A percentile compares a stretch with the other conserved stretches of the same genome.
Conservation (phyloP, 352 stramenopile species). For the Pilasporangium apinafurcum region DNA sequence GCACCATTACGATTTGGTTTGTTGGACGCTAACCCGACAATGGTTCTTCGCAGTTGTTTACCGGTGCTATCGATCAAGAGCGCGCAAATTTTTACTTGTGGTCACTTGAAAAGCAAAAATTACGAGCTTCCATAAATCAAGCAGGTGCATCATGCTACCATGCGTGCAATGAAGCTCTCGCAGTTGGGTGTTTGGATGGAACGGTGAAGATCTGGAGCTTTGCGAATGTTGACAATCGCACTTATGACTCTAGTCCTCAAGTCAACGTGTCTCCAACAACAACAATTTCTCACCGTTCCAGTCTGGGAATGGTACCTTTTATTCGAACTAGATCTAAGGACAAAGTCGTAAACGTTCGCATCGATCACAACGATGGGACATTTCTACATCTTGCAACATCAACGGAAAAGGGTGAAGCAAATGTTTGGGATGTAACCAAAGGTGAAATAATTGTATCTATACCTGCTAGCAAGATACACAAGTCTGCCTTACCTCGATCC, state of each 20-base stretch:
- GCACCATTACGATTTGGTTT: background rate
- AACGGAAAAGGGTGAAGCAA: slow-evolving; percentile 82
- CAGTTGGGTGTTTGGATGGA: slow-evolving; percentile 68
- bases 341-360: slow-evolving; percentile 70
- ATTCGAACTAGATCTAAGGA: slow-evolving; percentile 73
- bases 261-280: slow-evolving; percentile 51
- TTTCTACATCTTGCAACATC: slow-evolving; percentile 78
- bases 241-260: slow-evolving; percentile 31
- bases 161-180: slow-evolving; percentile 72
- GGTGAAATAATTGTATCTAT: slow-evolving; percentile 80
- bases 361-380: slow-evolving; percentile 77
- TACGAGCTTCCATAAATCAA: slow-evolving; percentile 66
- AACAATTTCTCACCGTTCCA: slow-evolving; percentile 73
- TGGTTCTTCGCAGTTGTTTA: slow-evolving; percentile 48
- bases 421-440: slow-evolving; percentile 86
- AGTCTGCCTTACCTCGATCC: slow-evolving; percentile 65
- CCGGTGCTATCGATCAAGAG: slow-evolving; percentile 65
- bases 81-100: slow-evolving; percentile 81
- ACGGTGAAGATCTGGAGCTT: slow-evolving; percentile 84
- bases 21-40: background rate
- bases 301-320: slow-evolving; percentile 79
- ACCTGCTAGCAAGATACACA: slow-evolving; percentile 74
- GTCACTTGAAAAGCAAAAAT: slow-evolving; percentile 61
- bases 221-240: slow-evolving; percentile 44
- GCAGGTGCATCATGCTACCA: slow-evolving; percentile 68